Conservation (phyloP, 257 asterid species). For the Datura wrightii region DNA sequence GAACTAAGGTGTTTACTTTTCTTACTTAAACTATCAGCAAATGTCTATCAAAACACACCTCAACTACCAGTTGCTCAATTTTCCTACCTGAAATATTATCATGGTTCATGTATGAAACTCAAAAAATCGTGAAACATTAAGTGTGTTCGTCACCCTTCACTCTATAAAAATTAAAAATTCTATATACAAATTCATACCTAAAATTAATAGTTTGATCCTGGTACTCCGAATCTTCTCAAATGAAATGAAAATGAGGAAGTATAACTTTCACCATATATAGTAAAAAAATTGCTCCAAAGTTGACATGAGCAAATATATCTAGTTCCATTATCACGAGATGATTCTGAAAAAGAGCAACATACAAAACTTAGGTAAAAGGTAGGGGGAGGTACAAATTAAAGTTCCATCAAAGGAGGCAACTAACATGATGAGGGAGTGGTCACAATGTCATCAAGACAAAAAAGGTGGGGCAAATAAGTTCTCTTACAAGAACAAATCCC, state of each 20-base stretch:
- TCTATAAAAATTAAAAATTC: background rate
- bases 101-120: too few species aligned
- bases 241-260: too few species aligned
- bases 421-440: conserved; percentile 49
- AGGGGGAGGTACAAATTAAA: conserved; percentile 30
- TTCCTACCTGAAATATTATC: too few species aligned
- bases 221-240: background rate
- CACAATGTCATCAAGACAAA: conserved; percentile 38
- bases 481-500: conserved; percentile 33
- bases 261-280: background rate
- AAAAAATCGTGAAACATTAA: too few species aligned
- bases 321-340: background rate
- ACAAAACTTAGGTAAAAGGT: conserved; percentile 6
- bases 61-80: too few species aligned
- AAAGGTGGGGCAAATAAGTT: conserved; percentile 36
- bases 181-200: too few species aligned
- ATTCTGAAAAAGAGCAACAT: conserved; percentile 2
- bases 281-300: background rate
- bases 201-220: too few species aligned
- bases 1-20: too few species aligned
- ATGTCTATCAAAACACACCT: too few species aligned
- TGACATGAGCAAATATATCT: background rate
- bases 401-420: conserved; percentile 51
- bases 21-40: too few species aligned
- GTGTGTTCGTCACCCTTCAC: too few species aligned